phyloP scores from a whole-genome alignment of 2,329 filamentous ascomycete genomes.

The Botryotinia calthae region DNA sequence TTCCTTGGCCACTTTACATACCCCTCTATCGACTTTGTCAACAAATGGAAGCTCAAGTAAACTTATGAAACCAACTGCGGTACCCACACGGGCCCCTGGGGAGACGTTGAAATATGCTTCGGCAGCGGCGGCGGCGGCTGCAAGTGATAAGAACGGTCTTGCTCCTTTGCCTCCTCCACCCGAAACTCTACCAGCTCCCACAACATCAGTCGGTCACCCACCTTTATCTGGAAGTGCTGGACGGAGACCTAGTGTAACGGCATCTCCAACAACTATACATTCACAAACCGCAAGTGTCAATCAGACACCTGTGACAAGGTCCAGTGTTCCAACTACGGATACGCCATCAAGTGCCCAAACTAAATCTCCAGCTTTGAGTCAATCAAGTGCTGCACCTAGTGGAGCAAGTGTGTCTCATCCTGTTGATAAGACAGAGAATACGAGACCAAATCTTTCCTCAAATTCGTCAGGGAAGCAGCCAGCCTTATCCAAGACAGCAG shows the following conservation, averaged over 20 bases:
- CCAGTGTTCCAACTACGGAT: slow-evolving; percentile 40
- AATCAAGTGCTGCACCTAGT: slow-evolving; percentile 44
- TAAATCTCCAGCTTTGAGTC: slow-evolving; percentile 52
- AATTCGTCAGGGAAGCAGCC: slow-evolving; percentile 36
- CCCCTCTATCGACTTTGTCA: slow-evolving; percentile 54
- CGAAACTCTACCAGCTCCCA: slow-evolving; percentile 53
- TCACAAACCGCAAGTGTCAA: slow-evolving; percentile 45
- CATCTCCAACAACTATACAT: slow-evolving; percentile 52
- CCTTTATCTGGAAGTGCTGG: slow-evolving; percentile 43
- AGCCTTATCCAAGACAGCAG: slow-evolving; percentile 44
- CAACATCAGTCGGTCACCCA: slow-evolving; percentile 40
- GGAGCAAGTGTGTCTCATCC: slow-evolving; percentile 46
- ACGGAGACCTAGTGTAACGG: slow-evolving; percentile 54
- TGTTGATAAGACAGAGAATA: slow-evolving; percentile 45
- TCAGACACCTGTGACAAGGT: slow-evolving; percentile 40
- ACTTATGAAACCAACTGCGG: slow-evolving; percentile 87
- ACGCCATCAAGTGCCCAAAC: slow-evolving; percentile 42
- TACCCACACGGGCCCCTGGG: slow-evolving; percentile 79
- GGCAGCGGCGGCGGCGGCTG: slow-evolving; percentile 88
- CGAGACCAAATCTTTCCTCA: slow-evolving; percentile 30
- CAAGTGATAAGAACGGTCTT: slow-evolving; percentile 89
- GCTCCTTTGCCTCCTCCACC: slow-evolving; percentile 90
- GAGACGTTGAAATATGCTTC: slow-evolving; percentile 97
- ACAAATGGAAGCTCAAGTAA: slow-evolving; percentile 58
- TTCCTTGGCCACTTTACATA: slow-evolving; percentile 86